Conservation (phyloP, 1,284 basidiomycete genomes). For the Salmacisia buchloeana region DNA sequence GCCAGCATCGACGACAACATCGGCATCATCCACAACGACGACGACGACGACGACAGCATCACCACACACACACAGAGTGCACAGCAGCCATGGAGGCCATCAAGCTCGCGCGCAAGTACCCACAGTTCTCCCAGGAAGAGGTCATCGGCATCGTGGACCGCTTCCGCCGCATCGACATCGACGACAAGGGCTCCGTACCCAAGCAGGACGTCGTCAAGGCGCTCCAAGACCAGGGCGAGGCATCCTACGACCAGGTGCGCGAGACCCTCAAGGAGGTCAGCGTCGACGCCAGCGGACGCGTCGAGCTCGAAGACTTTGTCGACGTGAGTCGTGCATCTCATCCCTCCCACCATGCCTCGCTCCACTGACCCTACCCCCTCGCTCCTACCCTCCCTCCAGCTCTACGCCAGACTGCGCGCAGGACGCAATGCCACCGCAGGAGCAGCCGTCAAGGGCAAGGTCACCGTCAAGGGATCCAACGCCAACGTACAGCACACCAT, state of each 20-base stretch:
- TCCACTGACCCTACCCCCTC: conserved; percentile 21
- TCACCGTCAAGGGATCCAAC: conserved; percentile 89
- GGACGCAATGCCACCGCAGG: conserved; percentile 53
- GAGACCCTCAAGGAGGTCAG: conserved; percentile 88
- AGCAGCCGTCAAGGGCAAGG: conserved; percentile 64
- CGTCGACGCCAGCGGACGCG: conserved; percentile 87
- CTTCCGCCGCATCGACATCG: conserved; percentile 45
- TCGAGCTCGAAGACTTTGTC: conserved; percentile 97
- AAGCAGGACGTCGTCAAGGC: conserved; percentile 46
- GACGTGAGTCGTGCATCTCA: conserved; percentile 61
- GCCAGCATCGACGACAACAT: too few relatives aligned
- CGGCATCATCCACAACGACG: background rate
- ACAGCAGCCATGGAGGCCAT: conserved; percentile 66
- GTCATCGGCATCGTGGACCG: conserved; percentile 47
- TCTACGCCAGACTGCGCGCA: conserved; percentile 70
- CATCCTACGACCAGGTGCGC: conserved; percentile 48
- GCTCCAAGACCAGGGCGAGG: conserved; percentile 37
- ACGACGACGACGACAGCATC: background rate
- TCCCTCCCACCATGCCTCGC: background rate
- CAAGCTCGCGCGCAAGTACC: conserved; percentile 81
- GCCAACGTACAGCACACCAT: conserved; percentile 95
- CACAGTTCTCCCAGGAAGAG: conserved; percentile 48
- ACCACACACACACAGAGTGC: conserved; percentile 37
- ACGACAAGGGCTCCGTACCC: conserved; percentile 44
- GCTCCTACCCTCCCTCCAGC: conserved; percentile 47